phyloP scores from a whole-genome alignment of 1,284 basidiomycete genomes.

The Heliocybe sulcata region DNA sequence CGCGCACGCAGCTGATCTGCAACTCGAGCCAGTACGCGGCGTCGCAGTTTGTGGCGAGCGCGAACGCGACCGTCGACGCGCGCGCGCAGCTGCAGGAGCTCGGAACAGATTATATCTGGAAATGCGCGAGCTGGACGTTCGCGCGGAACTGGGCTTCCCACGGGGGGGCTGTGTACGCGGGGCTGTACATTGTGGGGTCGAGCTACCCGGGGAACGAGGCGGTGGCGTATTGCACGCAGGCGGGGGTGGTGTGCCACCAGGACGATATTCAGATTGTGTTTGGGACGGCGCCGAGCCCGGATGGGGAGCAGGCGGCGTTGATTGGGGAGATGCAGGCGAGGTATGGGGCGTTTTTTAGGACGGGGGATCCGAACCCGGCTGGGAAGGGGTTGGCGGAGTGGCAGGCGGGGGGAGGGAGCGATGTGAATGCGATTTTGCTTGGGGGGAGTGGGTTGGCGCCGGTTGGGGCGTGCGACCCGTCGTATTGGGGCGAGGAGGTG shows the following conservation, averaged over 20 bases:
- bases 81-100: constrained; percentile 50
- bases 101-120: constrained; percentile 66
- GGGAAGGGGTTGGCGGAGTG: constrained; percentile 34
- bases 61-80: constrained; percentile 30
- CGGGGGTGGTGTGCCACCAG: constrained; percentile 60
- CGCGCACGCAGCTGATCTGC: constrained; percentile 40
- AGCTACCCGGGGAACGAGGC: constrained; percentile 60
- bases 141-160: constrained; percentile 54
- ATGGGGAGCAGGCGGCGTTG: constrained; percentile 46
- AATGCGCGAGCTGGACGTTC: constrained; percentile 66
- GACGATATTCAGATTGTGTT: constrained; percentile 75
- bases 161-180: constrained; percentile 66
- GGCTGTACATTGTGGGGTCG: constrained; percentile 59
- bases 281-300: constrained; percentile 55
- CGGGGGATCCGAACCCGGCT: constrained; percentile 49
- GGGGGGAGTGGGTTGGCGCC: constrained; percentile 44
- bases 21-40: constrained; percentile 44
- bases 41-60: constrained; percentile 21
- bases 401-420: constrained; percentile 38
- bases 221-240: constrained; percentile 43
- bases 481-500: constrained; percentile 59
- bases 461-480: constrained; percentile 51
- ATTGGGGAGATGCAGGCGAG: constrained; percentile 60
- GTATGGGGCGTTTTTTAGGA: constrained; percentile 58
- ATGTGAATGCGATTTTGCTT: constrained; percentile 47